These are phyloP conservation scores for Physocladia obscura DNA, from an alignment of 192 early-diverging fungal genomes.

Conservation along the genomic window DNA sequence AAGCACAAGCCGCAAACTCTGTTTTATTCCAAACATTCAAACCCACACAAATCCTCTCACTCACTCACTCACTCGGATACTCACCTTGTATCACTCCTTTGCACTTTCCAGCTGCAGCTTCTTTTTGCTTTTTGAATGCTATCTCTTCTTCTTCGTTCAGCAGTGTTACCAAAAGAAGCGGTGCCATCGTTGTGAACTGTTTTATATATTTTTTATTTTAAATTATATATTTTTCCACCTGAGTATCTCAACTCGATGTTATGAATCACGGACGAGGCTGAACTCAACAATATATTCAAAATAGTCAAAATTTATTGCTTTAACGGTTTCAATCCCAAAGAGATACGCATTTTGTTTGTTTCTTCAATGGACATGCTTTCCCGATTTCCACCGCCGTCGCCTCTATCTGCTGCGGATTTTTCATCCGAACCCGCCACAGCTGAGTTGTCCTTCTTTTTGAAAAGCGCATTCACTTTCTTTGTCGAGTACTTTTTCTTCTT, in stretches of 20 bases:
- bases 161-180: constrained; percentile 10
- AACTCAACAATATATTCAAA: no score
- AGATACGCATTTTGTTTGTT: constrained; percentile 50
- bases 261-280: no score
- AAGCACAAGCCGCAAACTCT: constrained; percentile 31
- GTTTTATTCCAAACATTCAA: neutral
- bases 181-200: no score
- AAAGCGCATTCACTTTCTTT: constrained; percentile 52
- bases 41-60: neutral
- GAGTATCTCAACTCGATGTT: no score
- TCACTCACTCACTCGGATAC: neutral
- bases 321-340: constrained; percentile 51
- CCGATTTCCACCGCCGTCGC: constrained; percentile 28
- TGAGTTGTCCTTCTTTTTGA: constrained; percentile 40
- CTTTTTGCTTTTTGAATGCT: constrained; percentile 31
- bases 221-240: no score
- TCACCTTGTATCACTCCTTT: constrained; percentile 17
- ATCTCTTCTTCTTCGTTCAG: constrained; percentile 31
- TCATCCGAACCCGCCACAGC: neutral
- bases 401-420: neutral
- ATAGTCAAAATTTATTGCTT: constrained; percentile 20
- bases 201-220: no score
- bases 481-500: constrained; percentile 47
- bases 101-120: constrained; percentile 30
- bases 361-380: constrained; percentile 48